phyloP scores from a whole-genome alignment of 306 rosid genomes.

The Adenanthera pavonina region DNA sequence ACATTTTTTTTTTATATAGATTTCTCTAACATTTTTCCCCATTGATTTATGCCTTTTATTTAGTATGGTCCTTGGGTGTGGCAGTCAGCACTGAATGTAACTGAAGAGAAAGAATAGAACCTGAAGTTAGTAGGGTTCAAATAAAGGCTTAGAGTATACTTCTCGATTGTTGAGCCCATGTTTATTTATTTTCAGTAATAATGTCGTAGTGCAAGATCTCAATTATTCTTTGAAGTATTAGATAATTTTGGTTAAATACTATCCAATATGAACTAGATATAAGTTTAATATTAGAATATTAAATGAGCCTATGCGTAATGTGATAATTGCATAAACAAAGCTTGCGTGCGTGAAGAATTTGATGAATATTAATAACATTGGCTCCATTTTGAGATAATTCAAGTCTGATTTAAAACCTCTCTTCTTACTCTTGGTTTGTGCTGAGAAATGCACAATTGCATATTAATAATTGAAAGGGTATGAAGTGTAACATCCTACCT shows the following conservation, averaged over 20 bases:
- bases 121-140: neutral
- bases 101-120: neutral
- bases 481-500: too few species aligned
- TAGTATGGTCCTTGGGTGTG: too few species aligned
- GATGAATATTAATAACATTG: neutral
- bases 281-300: neutral
- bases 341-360: neutral
- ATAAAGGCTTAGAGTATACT: neutral
- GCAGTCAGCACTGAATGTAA: neutral
- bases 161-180: neutral
- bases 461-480: too few species aligned
- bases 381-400: neutral
- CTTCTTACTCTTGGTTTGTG: too few species aligned
- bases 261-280: neutral
- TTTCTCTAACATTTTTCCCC: too few species aligned
- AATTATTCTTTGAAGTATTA: neutral
- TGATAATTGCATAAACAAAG: neutral
- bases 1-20: too few species aligned
- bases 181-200: conserved; percentile 11
- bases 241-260: neutral
- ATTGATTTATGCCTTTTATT: too few species aligned
- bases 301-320: neutral
- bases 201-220: neutral
- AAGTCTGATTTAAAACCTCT: neutral
- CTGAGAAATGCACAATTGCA: neutral